Evolutionary conservation across 257 asterid species (phyloP), one percentile per base, ranked within the genome.

Genomic region (Solanum virginianum): DNA sequence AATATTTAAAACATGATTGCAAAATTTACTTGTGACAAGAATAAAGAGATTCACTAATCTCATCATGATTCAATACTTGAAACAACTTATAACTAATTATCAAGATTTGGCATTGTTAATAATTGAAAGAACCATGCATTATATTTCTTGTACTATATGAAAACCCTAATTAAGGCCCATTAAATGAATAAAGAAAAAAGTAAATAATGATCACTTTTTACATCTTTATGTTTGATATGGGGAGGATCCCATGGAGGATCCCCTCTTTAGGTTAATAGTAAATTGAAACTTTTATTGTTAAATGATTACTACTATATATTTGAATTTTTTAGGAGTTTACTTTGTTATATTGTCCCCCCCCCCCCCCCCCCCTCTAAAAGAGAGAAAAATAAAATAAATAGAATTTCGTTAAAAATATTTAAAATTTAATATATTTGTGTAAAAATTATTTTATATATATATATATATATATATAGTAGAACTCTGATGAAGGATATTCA

Each of bases 251-350:
- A 84, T 82, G 88, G 86, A 86, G 94, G 93, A 91, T 91, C 85
- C 87, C n/a, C 85, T 85, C 82, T 60, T 89, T 91, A 85, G 91
- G 89, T 89, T 90, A 86, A 90, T 94, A 94, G 87, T 94, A 87
- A 94, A 90, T 89, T 86, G 83, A 84, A 91, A 87, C 90, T 90
- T 93, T 89, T 87, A 86, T 90, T 89, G 92, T 80, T 88, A 84
- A 90, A 95, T 95, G 95, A 94, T 94, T 93, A 87, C 90, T 43
- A 18, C 72, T 80, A 68, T 51, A 56, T 17, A 16, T 81, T 84
- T 56, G 81, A 71, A 74, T 16, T 84, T 87, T 88, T 80, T 81
- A 81, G 85, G 85, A 85, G 83, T 86, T 77, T 81, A 74, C 22
- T 74, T 15, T 82, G 79, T 51, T 36, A 83, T 41, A 83, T 29